Conservation (phyloP, 2,329 filamentous ascomycete species). For the Phialemoniopsis sp. region DNA sequence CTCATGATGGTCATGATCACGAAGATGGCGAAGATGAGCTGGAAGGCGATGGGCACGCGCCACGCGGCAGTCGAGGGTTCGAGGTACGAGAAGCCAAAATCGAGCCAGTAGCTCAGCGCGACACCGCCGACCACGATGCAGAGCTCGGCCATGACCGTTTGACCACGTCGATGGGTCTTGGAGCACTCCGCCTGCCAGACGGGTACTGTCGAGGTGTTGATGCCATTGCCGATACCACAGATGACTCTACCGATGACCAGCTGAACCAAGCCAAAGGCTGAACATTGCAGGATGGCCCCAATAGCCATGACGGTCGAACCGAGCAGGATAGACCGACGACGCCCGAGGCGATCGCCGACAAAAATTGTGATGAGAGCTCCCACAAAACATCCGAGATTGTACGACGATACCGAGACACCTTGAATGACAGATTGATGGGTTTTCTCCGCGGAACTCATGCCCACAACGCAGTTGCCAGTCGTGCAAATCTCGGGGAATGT, state of each 20-base stretch:
- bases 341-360: slow-evolving; percentile 25
- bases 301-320: slow-evolving; percentile 26
- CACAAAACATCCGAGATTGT: slow-evolving; percentile 57
- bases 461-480: too few relatives aligned
- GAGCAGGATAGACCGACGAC: slow-evolving; percentile 23
- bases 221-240: slow-evolving; percentile 38
- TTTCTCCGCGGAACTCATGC: too few relatives aligned
- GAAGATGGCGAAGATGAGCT: slow-evolving; percentile 34
- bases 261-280: slow-evolving; percentile 28
- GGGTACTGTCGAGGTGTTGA: slow-evolving; percentile 30
- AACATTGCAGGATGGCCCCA: slow-evolving; percentile 26
- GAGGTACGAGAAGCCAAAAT: slow-evolving; percentile 27
- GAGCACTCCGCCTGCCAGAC: slow-evolving; percentile 33
- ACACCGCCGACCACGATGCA: slow-evolving; percentile 25
- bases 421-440: too few relatives aligned
- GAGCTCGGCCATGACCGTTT: slow-evolving; percentile 25
- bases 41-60: slow-evolving; percentile 38
- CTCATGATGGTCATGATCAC: slow-evolving; percentile 24
- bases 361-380: slow-evolving; percentile 31
- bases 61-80: slow-evolving; percentile 22
- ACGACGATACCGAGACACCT: too few relatives aligned
- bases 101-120: slow-evolving; percentile 31
- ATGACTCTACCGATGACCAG: slow-evolving; percentile 32
- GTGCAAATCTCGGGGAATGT: too few relatives aligned
- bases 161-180: slow-evolving; percentile 22